Base-by-base conservation (phyloP, 768 basidiomycete species). In the Ramaria rubella region DNA sequence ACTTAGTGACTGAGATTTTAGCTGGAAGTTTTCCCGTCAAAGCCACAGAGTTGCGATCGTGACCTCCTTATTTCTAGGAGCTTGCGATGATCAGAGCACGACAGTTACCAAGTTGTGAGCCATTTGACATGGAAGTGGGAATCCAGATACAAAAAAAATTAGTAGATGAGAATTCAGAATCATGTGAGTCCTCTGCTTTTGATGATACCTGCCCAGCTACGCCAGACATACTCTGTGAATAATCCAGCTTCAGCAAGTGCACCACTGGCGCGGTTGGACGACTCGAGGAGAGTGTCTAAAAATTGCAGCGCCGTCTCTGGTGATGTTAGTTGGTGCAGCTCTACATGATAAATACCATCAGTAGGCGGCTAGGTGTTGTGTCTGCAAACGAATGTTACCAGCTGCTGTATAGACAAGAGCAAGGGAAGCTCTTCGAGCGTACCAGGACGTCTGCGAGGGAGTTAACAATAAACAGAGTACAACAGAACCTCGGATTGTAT, bases 261-360 rank as follows among this genome's bases (percentile, higher is more conserved):
- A 1, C 68, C 67, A 45, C 80, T 76, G 0, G 82, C 61, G 1
- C 68, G 60, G 2, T 73, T 68, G 2, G 81, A 77, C 2, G 75
- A 69, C 9, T 76, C 73, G 14, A 92, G 74, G 5, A 90, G 78
- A 7, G 76, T 70, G 45, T 85, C 82, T 14, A 93, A 74, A 72
- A 93, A 90, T 2, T 73, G 69, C 27, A 73, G 69, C 0, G 86
- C 81, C 2, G 88, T 88, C 12, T 72, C 64, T 4, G 90, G 87
- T 1, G 90, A 92, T 0, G 81, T 77, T n/a, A 93, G 65, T 65
- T 93, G 90, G 63, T 91, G 90, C 15, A 93, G 73, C 69, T 92
- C 90, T 83, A 60, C 27, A 54, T 24, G 33, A 44, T 34, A 23
- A 43, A 38, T 24, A 38, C 21, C 24, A 12, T 40, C 27, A 33